Conservation (phyloP, 2,329 filamentous ascomycete species). For the Alternaria sp. region DNA sequence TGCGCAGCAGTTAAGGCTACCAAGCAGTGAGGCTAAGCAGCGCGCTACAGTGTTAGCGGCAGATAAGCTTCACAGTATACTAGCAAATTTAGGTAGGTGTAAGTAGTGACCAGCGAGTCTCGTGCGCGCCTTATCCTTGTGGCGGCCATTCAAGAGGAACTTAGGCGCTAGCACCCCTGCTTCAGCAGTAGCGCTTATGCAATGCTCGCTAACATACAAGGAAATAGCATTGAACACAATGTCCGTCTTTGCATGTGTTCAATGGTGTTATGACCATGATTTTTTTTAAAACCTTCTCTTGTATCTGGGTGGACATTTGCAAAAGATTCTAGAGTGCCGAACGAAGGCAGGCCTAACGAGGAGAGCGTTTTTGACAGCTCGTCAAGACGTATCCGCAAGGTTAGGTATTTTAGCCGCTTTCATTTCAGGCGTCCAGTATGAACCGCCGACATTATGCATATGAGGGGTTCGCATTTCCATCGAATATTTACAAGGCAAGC, state of each 20-base stretch:
- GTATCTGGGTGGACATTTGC: neutral
- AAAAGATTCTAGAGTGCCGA: neutral
- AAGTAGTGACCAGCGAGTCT: neutral
- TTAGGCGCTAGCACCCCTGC: constrained; percentile 2
- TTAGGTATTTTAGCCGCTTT: neutral
- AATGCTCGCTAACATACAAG: neutral
- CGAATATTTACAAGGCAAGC: neutral
- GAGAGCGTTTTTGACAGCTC: neutral
- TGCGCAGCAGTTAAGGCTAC: neutral
- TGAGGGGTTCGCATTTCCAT: neutral
- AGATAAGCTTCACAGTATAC: constrained; percentile 3
- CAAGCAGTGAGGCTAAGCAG: neutral
- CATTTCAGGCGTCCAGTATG: neutral
- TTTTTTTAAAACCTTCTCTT: neutral
- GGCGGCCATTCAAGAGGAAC: neutral
- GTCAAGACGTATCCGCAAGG: neutral
- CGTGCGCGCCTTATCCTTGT: neutral
- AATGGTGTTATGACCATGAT: neutral
- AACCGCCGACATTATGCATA: neutral
- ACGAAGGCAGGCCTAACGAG: neutral
- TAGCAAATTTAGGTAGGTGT: constrained; percentile 4
- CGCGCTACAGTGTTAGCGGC: neutral
- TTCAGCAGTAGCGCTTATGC: neutral
- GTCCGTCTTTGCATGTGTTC: neutral
- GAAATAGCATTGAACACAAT: neutral